These are phyloP conservation scores for Suillus paluster DNA, from an alignment of 768 basidiomycete genomes.

Conservation along the genomic window DNA sequence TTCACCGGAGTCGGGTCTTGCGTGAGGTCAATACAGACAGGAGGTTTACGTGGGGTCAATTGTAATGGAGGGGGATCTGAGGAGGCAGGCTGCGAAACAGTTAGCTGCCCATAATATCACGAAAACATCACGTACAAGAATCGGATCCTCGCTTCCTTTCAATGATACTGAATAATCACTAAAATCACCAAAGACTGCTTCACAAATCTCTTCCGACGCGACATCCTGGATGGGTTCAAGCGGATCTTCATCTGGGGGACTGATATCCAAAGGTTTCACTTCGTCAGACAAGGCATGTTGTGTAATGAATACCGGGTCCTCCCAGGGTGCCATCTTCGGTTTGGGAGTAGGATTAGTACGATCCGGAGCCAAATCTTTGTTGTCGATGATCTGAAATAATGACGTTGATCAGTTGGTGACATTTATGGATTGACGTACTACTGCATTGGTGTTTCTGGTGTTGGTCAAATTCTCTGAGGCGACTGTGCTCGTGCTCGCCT, in stretches of 20 bases:
- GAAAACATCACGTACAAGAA: background rate
- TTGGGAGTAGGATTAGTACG: conserved; percentile 15
- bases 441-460: background rate
- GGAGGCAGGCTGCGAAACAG: conserved; percentile 15
- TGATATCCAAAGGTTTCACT: background rate
- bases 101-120: conserved; percentile 5
- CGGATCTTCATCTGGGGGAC: background rate
- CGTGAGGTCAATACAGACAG: conserved; percentile 51
- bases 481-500: background rate
- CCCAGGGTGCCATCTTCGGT: conserved; percentile 37
- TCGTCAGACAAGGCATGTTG: conserved; percentile 4
- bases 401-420: background rate
- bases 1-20: conserved; percentile 30
- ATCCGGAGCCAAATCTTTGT: conserved; percentile 13
- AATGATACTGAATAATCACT: conserved; percentile 8
- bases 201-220: background rate
- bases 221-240: background rate
- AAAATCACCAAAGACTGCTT: conserved; percentile 2
- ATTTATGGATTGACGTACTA: background rate
- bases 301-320: conserved; percentile 22
- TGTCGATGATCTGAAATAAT: conserved; percentile 5
- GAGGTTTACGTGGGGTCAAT: conserved; percentile 25
- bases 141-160: conserved; percentile 9
- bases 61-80: conserved; percentile 5
- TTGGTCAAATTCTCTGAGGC: background rate